Conservation (phyloP, 768 basidiomycete genomes). For the Kwoniella shandongensis region DNA sequence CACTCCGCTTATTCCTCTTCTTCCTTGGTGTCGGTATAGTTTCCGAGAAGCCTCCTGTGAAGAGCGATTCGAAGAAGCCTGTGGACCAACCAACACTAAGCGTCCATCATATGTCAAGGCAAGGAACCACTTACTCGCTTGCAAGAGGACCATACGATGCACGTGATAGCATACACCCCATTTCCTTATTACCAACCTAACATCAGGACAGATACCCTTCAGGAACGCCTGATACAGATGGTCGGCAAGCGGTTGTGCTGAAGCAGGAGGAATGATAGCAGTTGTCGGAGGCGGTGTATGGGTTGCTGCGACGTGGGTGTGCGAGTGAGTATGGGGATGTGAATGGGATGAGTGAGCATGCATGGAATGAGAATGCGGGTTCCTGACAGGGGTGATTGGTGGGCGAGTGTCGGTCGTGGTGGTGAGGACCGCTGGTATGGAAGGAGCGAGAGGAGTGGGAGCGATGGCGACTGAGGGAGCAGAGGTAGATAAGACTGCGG, state of each 20-base stretch:
- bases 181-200: conserved; percentile 69
- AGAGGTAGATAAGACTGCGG: not conserved
- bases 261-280: conserved; percentile 8
- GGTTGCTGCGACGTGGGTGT: not conserved
- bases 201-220: conserved; percentile 71
- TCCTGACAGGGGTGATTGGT: not conserved
- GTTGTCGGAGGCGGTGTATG: not conserved
- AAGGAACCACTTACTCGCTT: conserved; percentile 72
- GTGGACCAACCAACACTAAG: not conserved
- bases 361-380: not conserved
- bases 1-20: conserved; percentile 12
- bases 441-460: not conserved
- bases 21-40: conserved; percentile 11
- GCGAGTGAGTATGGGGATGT: not conserved
- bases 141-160: conserved; percentile 83
- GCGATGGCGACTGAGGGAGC: not conserved
- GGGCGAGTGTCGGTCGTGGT: not conserved
- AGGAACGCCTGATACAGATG: conserved; percentile 78
- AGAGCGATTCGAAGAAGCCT: conserved; percentile 87
- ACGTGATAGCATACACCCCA: conserved; percentile 74
- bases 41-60: conserved; percentile 60
- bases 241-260: conserved; percentile 16
- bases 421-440: not conserved
- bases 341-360: too few species aligned
- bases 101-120: too few species aligned